Evolutionary conservation across 31 red algal genomes (phyloP).

Genomic region (Endocladia muricata): DNA sequence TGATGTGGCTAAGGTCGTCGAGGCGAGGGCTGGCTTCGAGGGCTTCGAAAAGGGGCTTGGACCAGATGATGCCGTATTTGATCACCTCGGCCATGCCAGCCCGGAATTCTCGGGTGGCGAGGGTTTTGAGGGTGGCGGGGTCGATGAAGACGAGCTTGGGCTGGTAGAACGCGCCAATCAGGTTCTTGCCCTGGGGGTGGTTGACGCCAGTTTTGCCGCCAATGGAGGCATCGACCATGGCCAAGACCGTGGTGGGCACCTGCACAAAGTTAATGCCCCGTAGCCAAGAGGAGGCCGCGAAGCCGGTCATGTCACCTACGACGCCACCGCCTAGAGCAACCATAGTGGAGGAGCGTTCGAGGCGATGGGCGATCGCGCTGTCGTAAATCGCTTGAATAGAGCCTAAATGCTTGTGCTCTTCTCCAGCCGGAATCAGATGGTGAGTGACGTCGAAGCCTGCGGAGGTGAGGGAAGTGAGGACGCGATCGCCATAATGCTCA

Average conservation of each 20-base stretch:
- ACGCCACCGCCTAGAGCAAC: constrained; percentile 94
- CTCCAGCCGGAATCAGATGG: too few relatives aligned
- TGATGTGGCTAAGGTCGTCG: too few relatives aligned
- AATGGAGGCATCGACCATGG: constrained; percentile 94
- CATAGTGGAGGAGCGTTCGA: too few relatives aligned
- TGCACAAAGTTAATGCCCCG: constrained; percentile 93
- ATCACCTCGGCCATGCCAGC: constrained; percentile 95
- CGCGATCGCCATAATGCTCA: too few relatives aligned
- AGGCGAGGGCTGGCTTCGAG: too few relatives aligned
- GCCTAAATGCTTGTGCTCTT: too few relatives aligned
- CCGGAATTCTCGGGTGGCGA: constrained; percentile 80
- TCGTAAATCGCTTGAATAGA: too few relatives aligned
- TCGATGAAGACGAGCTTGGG: constrained; percentile 85
- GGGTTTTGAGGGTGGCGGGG: constrained; percentile 77
- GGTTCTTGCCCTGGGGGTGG: constrained; percentile 81
- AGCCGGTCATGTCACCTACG: constrained; percentile 89
- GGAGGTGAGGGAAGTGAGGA: too few relatives aligned
- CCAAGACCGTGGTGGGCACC: constrained; percentile 91
- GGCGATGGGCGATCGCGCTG: too few relatives aligned
- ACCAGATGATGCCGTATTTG: constrained; percentile 90
- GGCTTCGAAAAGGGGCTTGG: constrained; percentile 72
- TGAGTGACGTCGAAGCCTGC: too few relatives aligned
- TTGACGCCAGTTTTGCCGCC: constrained; percentile 97
- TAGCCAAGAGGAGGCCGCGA: constrained; percentile 81
- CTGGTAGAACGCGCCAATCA: constrained; percentile 94